Conservation (phyloP, 345 rosid genomes). For the Syzygium oleosum region DNA sequence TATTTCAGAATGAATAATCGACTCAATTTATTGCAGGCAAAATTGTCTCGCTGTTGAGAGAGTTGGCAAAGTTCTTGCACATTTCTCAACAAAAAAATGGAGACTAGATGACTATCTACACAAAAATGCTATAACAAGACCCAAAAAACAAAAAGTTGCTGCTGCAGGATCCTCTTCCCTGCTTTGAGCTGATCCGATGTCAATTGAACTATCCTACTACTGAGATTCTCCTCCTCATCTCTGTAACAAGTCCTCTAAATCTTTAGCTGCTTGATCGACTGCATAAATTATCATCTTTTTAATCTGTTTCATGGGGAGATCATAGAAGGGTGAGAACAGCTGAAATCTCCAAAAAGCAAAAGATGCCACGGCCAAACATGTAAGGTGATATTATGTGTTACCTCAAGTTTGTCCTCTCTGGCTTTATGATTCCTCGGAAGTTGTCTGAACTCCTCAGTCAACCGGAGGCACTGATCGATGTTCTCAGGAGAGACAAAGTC, state of each 20-base stretch:
- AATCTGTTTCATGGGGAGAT: constrained; percentile 29
- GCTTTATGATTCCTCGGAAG: constrained; percentile 78
- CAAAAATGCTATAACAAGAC: neutral
- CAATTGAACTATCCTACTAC: neutral
- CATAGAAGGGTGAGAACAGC: neutral
- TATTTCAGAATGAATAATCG: neutral
- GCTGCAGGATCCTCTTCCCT: neutral
- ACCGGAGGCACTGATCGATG: constrained; percentile 56
- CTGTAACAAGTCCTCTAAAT: constrained; percentile 3
- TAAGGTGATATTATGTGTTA: neutral
- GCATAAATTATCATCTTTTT: constrained; percentile 80
- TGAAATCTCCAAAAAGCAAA: neutral
- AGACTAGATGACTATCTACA: neutral
- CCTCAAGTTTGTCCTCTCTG: constrained; percentile 97
- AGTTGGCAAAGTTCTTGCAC: neutral
- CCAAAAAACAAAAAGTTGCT: neutral
- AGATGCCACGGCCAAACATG: neutral
- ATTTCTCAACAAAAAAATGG: neutral
- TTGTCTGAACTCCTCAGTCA: constrained; percentile 77
- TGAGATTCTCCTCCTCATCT: neutral
- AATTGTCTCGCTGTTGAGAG: neutral
- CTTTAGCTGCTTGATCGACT: constrained; percentile 20
- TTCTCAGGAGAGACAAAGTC: constrained; percentile 96
- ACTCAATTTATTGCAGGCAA: neutral
- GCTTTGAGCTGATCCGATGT: neutral